phyloP scores from a whole-genome alignment of 2,329 filamentous ascomycete species.

The Cladobotryum mycophilum region DNA sequence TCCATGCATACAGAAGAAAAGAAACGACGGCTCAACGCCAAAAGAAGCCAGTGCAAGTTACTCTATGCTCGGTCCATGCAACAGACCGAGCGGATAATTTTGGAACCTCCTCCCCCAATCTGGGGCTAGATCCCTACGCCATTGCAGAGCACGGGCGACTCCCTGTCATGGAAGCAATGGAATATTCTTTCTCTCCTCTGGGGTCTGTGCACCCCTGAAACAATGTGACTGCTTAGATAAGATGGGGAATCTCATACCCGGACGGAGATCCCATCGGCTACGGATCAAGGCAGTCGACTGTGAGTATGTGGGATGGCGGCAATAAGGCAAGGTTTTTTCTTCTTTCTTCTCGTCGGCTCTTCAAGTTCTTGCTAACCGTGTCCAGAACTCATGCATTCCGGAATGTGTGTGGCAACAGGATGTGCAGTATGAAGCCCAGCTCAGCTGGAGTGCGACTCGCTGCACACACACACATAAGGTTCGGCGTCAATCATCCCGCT shows the following conservation, averaged over 20 bases:
- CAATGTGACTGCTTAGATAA: not conserved
- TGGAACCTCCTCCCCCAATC: constrained; percentile 8
- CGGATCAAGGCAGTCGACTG: not conserved
- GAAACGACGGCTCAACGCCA: too few species aligned
- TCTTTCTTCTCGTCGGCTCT: too few species aligned
- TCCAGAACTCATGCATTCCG: too few species aligned
- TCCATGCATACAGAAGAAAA: not conserved
- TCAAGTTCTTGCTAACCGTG: too few species aligned
- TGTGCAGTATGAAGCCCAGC: too few species aligned
- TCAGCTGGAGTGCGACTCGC: too few species aligned
- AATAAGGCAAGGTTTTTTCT: too few species aligned
- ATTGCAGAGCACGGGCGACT: constrained; percentile 8
- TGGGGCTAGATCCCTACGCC: constrained; percentile 14
- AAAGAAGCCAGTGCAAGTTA: too few species aligned
- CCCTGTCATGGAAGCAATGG: constrained; percentile 9
- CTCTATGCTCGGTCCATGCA: not conserved
- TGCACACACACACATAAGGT: too few species aligned
- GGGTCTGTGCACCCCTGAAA: not conserved
- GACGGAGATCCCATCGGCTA: not conserved
- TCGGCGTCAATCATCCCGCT: too few species aligned
- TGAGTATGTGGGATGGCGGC: too few species aligned
- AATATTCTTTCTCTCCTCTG: constrained; percentile 7
- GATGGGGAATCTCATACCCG: not conserved
- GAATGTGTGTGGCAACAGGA: too few species aligned
- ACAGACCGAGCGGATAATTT: constrained; percentile 15